Evolutionary conservation across 2,329 filamentous ascomycete species (phyloP).

Genomic region (Thelonectria discophora): DNA sequence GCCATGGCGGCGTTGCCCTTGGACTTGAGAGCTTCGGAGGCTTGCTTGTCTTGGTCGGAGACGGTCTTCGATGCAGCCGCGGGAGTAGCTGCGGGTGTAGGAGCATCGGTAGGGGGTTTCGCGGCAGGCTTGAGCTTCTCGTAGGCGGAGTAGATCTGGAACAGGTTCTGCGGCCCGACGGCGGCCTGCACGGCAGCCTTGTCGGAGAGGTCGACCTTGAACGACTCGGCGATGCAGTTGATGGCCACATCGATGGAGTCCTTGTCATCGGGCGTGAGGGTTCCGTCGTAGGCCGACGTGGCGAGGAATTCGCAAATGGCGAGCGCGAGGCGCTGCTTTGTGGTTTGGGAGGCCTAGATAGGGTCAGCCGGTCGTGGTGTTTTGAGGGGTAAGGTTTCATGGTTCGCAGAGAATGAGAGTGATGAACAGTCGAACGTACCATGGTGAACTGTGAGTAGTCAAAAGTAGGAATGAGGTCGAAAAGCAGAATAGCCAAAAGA

Average conservation of each 20-base stretch:
- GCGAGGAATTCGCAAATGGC: conserved; percentile 96
- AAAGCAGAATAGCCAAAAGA: too few species aligned
- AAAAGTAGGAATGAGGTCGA: too few species aligned
- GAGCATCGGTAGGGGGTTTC: conserved; percentile 49
- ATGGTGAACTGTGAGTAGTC: too few species aligned
- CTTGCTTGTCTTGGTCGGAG: conserved; percentile 71
- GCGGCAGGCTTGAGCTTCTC: conserved; percentile 82
- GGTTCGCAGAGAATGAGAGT: too few species aligned
- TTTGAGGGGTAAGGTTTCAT: too few species aligned
- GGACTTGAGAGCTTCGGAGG: conserved; percentile 88
- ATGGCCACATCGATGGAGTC: conserved; percentile 94
- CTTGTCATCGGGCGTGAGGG: conserved; percentile 84
- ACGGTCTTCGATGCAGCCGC: conserved; percentile 46
- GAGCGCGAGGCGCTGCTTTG: conserved; percentile 89
- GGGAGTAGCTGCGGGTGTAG: conserved; percentile 49
- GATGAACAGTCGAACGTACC: too few species aligned
- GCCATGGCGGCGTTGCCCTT: conserved; percentile 96
- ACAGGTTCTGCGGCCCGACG: conserved; percentile 85
- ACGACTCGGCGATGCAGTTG: conserved; percentile 93
- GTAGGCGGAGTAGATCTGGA: conserved; percentile 93
- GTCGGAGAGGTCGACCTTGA: conserved; percentile 90
- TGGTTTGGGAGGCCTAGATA: conserved; percentile 50
- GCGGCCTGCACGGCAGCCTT: conserved; percentile 76
- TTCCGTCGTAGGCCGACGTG: conserved; percentile 86
- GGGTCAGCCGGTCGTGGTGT: too few species aligned